These are phyloP conservation scores for Pilasporangium apinafurcum DNA, from an alignment of 352 stramenopile genomes.

Conservation along the genomic window DNA sequence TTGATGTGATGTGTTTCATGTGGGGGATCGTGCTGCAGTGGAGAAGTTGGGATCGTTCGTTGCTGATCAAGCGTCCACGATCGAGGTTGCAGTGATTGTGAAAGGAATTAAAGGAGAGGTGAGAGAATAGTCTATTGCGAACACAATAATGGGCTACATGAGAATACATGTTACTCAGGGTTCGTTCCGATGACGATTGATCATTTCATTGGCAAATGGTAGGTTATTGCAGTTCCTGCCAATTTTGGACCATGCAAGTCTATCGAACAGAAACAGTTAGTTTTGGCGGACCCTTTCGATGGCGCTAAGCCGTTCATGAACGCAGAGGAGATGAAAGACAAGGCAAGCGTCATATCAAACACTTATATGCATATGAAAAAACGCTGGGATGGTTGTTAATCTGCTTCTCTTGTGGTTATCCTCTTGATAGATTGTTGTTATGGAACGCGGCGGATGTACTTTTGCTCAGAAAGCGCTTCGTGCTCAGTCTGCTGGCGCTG, in stretches of 20 bases:
- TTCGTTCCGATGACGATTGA: too few species aligned
- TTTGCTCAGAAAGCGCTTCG: slow-evolving; percentile 73
- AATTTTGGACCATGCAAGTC: slow-evolving; percentile 78
- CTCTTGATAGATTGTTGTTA: slow-evolving; percentile 47
- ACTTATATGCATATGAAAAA: too few species aligned
- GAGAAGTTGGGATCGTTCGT: slow-evolving; percentile 46
- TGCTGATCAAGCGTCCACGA: slow-evolving; percentile 66
- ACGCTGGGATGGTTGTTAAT: background rate
- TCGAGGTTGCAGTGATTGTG: slow-evolving; percentile 57
- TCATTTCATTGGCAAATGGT: too few species aligned
- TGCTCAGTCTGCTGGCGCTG: slow-evolving; percentile 45
- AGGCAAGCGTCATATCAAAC: slow-evolving; percentile 17
- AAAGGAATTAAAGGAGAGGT: slow-evolving; percentile 76
- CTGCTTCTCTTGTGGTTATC: background rate
- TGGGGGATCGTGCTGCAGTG: too few species aligned
- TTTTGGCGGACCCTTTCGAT: slow-evolving; percentile 57
- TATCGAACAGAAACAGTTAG: slow-evolving; percentile 23
- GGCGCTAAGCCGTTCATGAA: slow-evolving; percentile 39
- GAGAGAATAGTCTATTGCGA: too few species aligned
- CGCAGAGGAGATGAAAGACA: slow-evolving; percentile 26
- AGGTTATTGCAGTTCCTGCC: slow-evolving; percentile 65
- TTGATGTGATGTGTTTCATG: slow-evolving; percentile 1
- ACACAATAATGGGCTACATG: too few species aligned
- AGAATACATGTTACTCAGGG: too few species aligned
- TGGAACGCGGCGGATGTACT: slow-evolving; percentile 60